Evolutionary conservation across 192 early-diverging fungal species (phyloP), one percentile per base, ranked within the genome.

Genomic region (Gamsiella multidivaricata): DNA sequence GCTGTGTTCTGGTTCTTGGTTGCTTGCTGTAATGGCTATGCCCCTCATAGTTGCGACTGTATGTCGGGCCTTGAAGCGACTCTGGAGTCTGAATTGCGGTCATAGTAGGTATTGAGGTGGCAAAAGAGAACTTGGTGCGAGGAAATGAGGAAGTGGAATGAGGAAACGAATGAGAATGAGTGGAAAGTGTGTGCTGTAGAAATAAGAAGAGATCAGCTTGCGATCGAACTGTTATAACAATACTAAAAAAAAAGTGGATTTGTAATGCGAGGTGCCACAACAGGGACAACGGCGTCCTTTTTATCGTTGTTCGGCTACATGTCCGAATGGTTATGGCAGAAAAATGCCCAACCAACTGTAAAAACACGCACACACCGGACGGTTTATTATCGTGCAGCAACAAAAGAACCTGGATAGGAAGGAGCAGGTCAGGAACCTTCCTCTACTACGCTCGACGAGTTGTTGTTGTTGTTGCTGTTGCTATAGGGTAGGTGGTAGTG

Each of bases 81-180:
- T 66, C 47, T 2, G 71, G n/a, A 26, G 49, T 22, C 18, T 69
- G 66, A 31, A 75, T 41, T 17, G 57, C 63, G 18, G 71, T 75
- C 71, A 75, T 74, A 29, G 31, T 47, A 50, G 20, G 31, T 32
- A 15, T 25, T 17, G 39, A 45, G 26, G 12, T 1, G 14, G 12
- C 31, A 28, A 28, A 23, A 53, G 53, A 32, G 54, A n/a, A n/a
- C 32, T 11, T 11, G 5, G 5, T 45, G 10, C 31, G 33, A 17
- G 49, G 34, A n/a, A 28, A 55, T 46, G 43, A 53, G 37, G 64
- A 22, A 54, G 15, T 9, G n/a, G 41, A 33, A 55, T 59, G 66
- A 52, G 23, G 26, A 23, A 41, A 36, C 41, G 37, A 53, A 41
- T 31, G 36, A 22, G n/a, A 31, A 29, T 6, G 23, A 46, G 33